These are phyloP conservation scores for Ustanciosporium gigantosporum DNA, from an alignment of 1,284 basidiomycete genomes.

Conservation along the genomic window DNA sequence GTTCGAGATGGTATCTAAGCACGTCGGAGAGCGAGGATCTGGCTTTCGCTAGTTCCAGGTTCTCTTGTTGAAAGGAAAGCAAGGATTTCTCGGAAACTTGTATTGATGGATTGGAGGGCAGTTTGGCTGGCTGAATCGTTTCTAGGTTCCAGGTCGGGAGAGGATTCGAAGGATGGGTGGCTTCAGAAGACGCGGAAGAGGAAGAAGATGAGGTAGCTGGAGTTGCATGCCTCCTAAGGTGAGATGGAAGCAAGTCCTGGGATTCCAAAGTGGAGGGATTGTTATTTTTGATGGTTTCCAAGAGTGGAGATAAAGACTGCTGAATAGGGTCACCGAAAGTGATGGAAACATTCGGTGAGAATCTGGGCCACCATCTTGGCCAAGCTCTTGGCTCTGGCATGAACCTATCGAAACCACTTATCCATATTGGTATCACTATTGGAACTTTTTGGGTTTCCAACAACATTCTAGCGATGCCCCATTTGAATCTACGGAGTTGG, in stretches of 20 bases:
- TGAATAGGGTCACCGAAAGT: conserved; percentile 51
- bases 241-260: too few relatives aligned
- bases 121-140: too few relatives aligned
- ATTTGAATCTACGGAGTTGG: conserved; percentile 82
- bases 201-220: too few relatives aligned
- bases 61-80: neutral
- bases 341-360: conserved; percentile 46
- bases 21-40: conserved; percentile 26
- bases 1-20: conserved; percentile 15
- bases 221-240: too few relatives aligned
- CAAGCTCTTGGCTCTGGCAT: conserved; percentile 56
- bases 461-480: conserved; percentile 78
- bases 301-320: conserved; percentile 11
- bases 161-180: too few relatives aligned
- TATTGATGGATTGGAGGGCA: too few relatives aligned
- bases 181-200: too few relatives aligned
- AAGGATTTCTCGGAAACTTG: too few relatives aligned
- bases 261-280: too few relatives aligned
- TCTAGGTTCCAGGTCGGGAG: too few relatives aligned
- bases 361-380: conserved; percentile 49
- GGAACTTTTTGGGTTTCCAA: conserved; percentile 63
- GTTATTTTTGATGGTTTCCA: conserved; percentile 14
- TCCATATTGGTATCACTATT: conserved; percentile 89
- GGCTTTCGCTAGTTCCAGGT: conserved; percentile 5
- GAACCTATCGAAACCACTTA: conserved; percentile 68